Evolutionary conservation across 768 basidiomycete genomes (phyloP).

Genomic region (Kondoa malvinella): DNA sequence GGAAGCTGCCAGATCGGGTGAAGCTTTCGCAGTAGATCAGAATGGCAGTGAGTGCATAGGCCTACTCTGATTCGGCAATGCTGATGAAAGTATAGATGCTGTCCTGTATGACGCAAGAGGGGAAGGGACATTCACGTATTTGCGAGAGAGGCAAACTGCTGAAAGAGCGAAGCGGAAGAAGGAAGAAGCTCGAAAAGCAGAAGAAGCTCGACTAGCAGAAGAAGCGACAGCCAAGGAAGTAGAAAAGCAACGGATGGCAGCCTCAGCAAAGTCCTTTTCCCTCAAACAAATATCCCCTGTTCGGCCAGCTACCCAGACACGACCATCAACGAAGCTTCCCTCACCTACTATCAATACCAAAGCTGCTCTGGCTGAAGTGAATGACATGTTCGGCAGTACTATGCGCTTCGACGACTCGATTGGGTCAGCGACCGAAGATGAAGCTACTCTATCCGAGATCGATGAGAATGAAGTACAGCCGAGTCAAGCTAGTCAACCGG

Average conservation of each 20-base stretch:
- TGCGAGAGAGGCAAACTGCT: constrained; percentile 6
- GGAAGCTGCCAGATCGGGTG: not conserved
- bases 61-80: not conserved
- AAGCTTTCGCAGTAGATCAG: not conserved
- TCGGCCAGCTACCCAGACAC: constrained; percentile 8
- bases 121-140: constrained; percentile 10
- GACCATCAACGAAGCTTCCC: constrained; percentile 20
- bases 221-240: not conserved
- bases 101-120: constrained; percentile 12
- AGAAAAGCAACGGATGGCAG: constrained; percentile 5
- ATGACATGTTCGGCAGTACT: constrained; percentile 72
- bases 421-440: constrained; percentile 16
- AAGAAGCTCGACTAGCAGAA: not conserved
- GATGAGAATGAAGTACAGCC: constrained; percentile 9
- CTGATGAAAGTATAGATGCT: constrained; percentile 5
- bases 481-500: constrained; percentile 12
- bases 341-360: constrained; percentile 86
- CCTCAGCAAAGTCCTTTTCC: not conserved
- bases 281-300: not conserved
- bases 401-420: constrained; percentile 28
- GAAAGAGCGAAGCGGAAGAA: constrained; percentile 3
- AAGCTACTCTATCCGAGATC: not conserved
- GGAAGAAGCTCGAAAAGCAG: constrained; percentile 1
- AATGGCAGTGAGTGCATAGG: not conserved
- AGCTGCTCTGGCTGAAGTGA: constrained; percentile 81